Evolutionary conservation across 2,329 filamentous ascomycete species (phyloP).

Genomic region (Penicillium paneum): DNA sequence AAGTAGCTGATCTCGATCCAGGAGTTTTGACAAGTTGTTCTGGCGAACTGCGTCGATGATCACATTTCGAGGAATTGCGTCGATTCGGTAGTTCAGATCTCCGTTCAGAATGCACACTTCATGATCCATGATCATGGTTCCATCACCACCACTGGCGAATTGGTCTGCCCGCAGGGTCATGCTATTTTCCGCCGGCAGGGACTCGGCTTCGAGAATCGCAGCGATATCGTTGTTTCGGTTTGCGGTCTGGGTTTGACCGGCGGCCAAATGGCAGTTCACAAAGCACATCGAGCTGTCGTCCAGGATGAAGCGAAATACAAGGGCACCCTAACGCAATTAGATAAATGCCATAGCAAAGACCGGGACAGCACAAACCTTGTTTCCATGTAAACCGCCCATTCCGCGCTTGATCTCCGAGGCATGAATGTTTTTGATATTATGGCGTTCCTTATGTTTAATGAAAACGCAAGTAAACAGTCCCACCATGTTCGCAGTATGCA

Average conservation of each 20-base stretch:
- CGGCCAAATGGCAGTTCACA: constrained; percentile 94
- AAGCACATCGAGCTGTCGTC: constrained; percentile 95
- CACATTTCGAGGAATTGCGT: constrained; percentile 90
- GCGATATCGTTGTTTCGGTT: constrained; percentile 91
- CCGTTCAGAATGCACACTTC: constrained; percentile 97
- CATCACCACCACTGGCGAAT: constrained; percentile 89
- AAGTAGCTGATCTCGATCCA: constrained; percentile 90
- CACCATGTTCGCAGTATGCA: constrained; percentile 87
- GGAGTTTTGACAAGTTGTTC: constrained; percentile 76
- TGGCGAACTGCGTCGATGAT: constrained; percentile 81
- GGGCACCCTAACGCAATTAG: constrained; percentile 60
- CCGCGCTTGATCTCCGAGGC: constrained; percentile 88
- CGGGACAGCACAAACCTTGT: constrained; percentile 59
- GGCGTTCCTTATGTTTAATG: constrained; percentile 74
- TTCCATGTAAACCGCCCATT: constrained; percentile 91
- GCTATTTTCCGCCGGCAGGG: constrained; percentile 71
- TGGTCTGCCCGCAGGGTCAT: constrained; percentile 67
- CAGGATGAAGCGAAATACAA: constrained; percentile 85
- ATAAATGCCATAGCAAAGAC: not conserved
- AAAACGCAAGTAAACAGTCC: constrained; percentile 96
- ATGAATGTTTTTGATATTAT: constrained; percentile 72
- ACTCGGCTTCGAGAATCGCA: constrained; percentile 75
- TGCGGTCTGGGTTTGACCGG: constrained; percentile 84
- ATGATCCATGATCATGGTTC: constrained; percentile 90
- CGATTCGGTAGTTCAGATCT: constrained; percentile 96